Base-by-base conservation (phyloP, 768 basidiomycete species). In the Termitomyces sp. region DNA sequence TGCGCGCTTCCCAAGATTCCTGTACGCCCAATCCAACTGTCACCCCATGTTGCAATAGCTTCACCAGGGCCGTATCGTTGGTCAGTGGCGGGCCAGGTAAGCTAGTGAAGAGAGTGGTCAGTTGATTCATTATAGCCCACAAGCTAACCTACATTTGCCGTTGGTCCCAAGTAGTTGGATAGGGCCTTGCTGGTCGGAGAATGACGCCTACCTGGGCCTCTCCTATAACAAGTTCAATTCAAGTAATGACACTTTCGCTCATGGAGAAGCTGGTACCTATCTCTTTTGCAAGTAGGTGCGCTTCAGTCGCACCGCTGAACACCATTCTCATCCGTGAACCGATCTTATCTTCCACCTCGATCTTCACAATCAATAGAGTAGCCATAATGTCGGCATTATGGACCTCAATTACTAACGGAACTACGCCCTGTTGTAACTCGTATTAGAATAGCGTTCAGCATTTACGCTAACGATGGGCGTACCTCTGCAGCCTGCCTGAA, bases 41-140 rank as follows among this genome's bases (percentile, higher is more conserved):
- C n/a, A 96, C 89, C n/a, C 86, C 86, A 36, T 87, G 78, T 5
- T 80, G 74, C 16, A 89, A 70, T 39, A 98, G 78, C 22, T 76
- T 81, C 4, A 83, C 79, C 39, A 94, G 82, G 62, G 74, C 79
- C 14, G 82, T 83, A 60, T 82, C 76, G 56, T 82, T 81, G 6
- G 87, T 82, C 26, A 94, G 70, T 5, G 93, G 93, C 24, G 87
- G 87, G 1, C 92, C 91, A 30, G 89, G 85, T 63, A 87, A 68
- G 68, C 88, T 85, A 66, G 47, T 22, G 22, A 27, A 22, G 50
- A 55, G 22, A 47, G 30, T 49, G 63, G 47, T 70, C 43, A 44
- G 50, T 37, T 13, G 40, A 55, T 46, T 20, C 40, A 22, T 30
- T 34, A 14, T 18, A 18, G 12, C 14, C 58, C 22, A 3, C n/a